Evolutionary conservation across 202 grass and related monocot species (phyloP).

Genomic region (Carex arenaria): DNA sequence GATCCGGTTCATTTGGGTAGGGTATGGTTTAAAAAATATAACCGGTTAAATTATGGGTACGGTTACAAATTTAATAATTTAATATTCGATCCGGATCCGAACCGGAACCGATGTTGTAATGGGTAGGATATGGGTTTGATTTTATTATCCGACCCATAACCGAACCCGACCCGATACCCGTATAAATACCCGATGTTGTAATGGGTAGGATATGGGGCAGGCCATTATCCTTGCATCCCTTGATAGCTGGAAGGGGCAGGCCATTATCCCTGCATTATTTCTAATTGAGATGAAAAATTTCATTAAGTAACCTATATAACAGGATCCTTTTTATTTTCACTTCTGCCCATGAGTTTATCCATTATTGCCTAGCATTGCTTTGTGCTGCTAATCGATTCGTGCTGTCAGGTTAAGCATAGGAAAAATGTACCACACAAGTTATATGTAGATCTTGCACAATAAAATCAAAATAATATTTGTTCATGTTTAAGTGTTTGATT

Average conservation of each 20-base stretch:
- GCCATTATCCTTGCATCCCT: too few species aligned
- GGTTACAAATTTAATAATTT: too few species aligned
- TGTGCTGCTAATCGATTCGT: neutral
- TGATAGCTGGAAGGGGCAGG: slow-evolving; percentile 69
- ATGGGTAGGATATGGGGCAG: too few species aligned
- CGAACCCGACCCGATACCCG: too few species aligned
- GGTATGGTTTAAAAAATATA: too few species aligned
- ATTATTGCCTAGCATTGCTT: neutral
- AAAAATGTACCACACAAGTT: neutral
- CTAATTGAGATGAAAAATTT: slow-evolving; percentile 30
- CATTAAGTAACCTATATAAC: neutral
- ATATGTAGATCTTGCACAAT: neutral
- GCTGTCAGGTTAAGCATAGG: neutral
- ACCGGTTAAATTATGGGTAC: too few species aligned
- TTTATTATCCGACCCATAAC: too few species aligned
- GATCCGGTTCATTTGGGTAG: too few species aligned
- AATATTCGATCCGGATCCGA: too few species aligned
- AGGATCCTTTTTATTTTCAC: neutral
- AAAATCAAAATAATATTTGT: neutral
- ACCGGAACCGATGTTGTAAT: too few species aligned
- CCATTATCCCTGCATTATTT: slow-evolving; percentile 94
- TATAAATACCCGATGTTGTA: too few species aligned
- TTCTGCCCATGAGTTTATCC: neutral
- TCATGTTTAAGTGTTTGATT: neutral
- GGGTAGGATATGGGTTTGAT: too few species aligned